phyloP scores from a whole-genome alignment of 345 rosid species.

The Rhizophora mangle region DNA sequence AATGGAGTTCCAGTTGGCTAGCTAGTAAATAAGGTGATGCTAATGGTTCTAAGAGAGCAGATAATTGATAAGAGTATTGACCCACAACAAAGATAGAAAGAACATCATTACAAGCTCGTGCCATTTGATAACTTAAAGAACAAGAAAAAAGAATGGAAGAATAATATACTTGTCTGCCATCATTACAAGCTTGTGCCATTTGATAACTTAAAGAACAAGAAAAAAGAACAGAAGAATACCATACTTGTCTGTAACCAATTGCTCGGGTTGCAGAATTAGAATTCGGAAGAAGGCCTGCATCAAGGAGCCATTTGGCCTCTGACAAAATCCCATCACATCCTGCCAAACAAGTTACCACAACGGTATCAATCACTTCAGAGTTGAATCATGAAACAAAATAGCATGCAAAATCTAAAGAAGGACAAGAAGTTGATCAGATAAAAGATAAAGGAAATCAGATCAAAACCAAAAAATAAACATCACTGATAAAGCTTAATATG shows the following conservation, averaged over 20 bases:
- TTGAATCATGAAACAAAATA: not conserved
- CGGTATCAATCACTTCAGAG: not conserved
- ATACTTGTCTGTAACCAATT: slow-evolving; percentile 87
- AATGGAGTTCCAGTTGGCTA: not conserved
- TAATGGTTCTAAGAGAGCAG: slow-evolving; percentile 2
- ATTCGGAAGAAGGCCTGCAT: slow-evolving; percentile 75
- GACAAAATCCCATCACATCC: slow-evolving; percentile 63
- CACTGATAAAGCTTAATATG: too few species aligned
- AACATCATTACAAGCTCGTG: not conserved
- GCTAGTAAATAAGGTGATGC: not conserved
- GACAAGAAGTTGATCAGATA: not conserved
- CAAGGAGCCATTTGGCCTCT: slow-evolving; percentile 89
- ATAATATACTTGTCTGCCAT: slow-evolving; percentile 50
- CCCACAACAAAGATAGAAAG: not conserved
- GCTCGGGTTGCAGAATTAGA: slow-evolving; percentile 88
- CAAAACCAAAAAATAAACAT: too few species aligned
- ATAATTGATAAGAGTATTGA: not conserved
- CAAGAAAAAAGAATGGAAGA: not conserved
- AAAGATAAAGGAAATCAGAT: not conserved
- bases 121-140: not conserved
- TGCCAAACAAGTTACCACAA: slow-evolving; percentile 19
- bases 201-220: not conserved
- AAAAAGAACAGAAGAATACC: too few species aligned
- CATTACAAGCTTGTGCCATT: not conserved
- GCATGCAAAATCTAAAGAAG: not conserved